Base-by-base conservation (phyloP, 129 eudicot species). In the Helichrysum umbraculigerum region DNA sequence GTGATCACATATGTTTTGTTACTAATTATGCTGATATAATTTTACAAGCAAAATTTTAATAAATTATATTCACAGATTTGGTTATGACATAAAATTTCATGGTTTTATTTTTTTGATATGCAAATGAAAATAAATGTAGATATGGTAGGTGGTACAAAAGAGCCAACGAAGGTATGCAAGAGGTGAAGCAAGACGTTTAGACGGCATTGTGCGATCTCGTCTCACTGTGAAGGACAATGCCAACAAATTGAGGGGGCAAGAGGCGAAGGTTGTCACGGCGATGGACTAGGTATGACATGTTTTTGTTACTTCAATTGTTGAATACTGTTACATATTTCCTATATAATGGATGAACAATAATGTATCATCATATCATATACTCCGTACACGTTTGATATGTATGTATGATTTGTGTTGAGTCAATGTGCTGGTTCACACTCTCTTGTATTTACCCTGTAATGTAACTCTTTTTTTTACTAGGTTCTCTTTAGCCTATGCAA, bases 111-210 rank as follows among this genome's bases (percentile, higher is more conserved):
- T 25, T 50, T 32, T 44, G 4, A 16, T 29, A 42, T 8, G 51
- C 33, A 42, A 63, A 42, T 69, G 39, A 44, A 60, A 11, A 14
- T 70, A 8, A 78, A 19, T 60, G 51, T 56, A 78, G 66, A 34
- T 70, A 44, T 20, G 64, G 37, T 33, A 9, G 64, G 10, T 34
- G 44, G 56, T 21, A 25, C 7, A 0, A 78, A 61, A 72, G 56
- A 51, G 50, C 61, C n/a, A 58, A 37, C 37, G 5, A 81, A 68
- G 34, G 6, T 60, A 10, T 81, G 80, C 4, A 10, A 60, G 17
- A 50, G 72, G n/a, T 25, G 76, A 74, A 75, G 80, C 80, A 60
- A 60, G 80, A 81, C 76, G 39, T 81, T 80, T 71, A 58, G 72
- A 2, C 72, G 76, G 6, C 60, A 29, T 17, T 75, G 68, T 35